Evolutionary conservation across 768 basidiomycete species (phyloP), one percentile per base, ranked within the genome.

Genomic region (Boletus subparvulus): DNA sequence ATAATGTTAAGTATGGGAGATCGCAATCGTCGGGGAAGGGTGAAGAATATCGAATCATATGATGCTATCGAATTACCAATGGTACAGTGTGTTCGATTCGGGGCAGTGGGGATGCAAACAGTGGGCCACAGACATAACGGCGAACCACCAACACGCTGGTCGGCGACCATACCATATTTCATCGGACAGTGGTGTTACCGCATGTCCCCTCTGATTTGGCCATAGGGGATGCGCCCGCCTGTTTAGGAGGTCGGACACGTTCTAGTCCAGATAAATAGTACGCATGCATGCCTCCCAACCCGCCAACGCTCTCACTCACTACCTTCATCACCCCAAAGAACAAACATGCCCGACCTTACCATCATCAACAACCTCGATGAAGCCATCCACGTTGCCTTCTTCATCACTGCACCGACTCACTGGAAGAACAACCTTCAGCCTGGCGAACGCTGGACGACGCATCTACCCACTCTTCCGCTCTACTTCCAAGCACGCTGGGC

Each of bases 351-450:
- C 0, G 55, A 66, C 30, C 47, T 66, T 3, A 65, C 65, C 8
- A 55, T 66, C 9, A 41, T 57, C 33, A 67, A 66, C 17, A 30
- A 65, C 32, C 57, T 66, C 9, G 52, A 59, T 6, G 58, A 66
- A 46, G 24, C 58, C 9, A 59, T 67, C 32, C 65, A 68, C 2
- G 43, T 67, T 0, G 58, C 65, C 0, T 67, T 68, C 41, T 68
- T 56, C 35, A 35, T 68, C n/a, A 37, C 49, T 0, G 58, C 58
- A 1, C 56, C 58, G 0, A 52, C 49, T 0, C 12, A 52, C 28
- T 59, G 58, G 60, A 65, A 56, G 33, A 68, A 67, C 9, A 19
- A 67, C 17, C 58, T 65, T 17, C 43, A 55, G 21, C 58, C 60
- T 0, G 55, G 55, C 10, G 66, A 68, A 35, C 52, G 51, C 9